These are phyloP conservation scores for Millerago galiae DNA, from an alignment of 805 yeast genomes.

Conservation along the genomic window DNA sequence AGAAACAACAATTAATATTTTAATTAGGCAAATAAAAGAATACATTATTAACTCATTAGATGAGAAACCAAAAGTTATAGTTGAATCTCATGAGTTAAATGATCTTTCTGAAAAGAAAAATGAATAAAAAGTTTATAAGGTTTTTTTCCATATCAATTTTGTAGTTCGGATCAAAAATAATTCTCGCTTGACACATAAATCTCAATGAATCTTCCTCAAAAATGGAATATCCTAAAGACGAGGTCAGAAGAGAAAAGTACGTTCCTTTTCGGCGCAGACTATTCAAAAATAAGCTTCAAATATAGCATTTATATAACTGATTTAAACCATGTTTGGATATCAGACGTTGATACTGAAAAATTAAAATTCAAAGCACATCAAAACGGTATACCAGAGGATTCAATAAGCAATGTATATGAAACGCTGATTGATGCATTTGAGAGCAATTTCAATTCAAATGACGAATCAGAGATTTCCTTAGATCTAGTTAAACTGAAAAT, in stretches of 20 bases:
- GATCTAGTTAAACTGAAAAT: conserved; percentile 9
- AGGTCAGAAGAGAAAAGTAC: conserved; percentile 4
- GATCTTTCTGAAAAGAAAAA: conserved; percentile 22
- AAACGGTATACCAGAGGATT: conserved; percentile 13
- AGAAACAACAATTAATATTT: conserved; percentile 51
- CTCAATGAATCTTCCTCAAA: conserved; percentile 16
- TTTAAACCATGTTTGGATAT: conserved; percentile 19
- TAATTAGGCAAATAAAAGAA: conserved; percentile 44
- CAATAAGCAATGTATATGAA: conserved; percentile 9
- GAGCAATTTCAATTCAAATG: conserved; percentile 7
- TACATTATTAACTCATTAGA: conserved; percentile 57
- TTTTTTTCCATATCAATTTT: neutral
- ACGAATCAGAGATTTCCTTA: conserved; percentile 4
- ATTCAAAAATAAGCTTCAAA: conserved; percentile 6
- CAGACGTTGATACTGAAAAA: conserved; percentile 13
- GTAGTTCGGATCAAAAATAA: neutral
- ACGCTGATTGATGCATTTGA: conserved; percentile 12
- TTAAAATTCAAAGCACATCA: conserved; percentile 12
- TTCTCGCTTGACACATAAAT: neutral
- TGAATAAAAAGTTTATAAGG: conserved; percentile 1
- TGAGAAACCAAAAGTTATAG: conserved; percentile 26
- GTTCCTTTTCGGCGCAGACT: conserved; percentile 18
- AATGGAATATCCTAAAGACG: conserved; percentile 16
- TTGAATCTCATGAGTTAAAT: conserved; percentile 26
- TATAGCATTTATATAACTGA: conserved; percentile 19